Evolutionary conservation across 1,139 yeast genomes (phyloP).

Genomic region (Zygosaccharomyces sapae): DNA sequence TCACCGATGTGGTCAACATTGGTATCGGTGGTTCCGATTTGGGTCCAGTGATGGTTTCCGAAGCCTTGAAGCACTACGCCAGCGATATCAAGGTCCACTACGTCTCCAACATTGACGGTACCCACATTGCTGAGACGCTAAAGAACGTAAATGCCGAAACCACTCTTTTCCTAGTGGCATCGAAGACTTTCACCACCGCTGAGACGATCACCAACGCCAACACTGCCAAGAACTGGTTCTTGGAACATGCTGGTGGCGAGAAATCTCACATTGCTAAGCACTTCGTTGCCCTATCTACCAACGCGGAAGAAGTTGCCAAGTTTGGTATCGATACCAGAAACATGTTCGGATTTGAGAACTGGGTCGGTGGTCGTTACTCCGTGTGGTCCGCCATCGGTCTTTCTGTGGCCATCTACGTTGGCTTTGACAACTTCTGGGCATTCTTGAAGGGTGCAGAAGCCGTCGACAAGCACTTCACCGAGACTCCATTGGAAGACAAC

Average conservation of each 20-base stretch:
- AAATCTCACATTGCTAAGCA: slow-evolving; percentile 82
- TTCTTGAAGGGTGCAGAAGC: slow-evolving; percentile 98
- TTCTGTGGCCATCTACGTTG: slow-evolving; percentile 90
- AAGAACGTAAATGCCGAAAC: slow-evolving; percentile 80
- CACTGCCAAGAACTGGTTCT: slow-evolving; percentile 92
- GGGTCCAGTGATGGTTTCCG: slow-evolving; percentile 99
- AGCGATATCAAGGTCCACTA: slow-evolving; percentile 78
- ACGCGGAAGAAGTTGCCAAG: slow-evolving; percentile 82
- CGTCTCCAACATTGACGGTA: slow-evolving; percentile 97
- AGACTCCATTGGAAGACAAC: slow-evolving; percentile 82
- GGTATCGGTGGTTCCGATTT: slow-evolving; percentile 99
- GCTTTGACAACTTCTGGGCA: slow-evolving; percentile 85
- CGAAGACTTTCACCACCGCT: slow-evolving; percentile 98
- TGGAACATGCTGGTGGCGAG: slow-evolving; percentile 60
- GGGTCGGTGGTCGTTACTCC: slow-evolving; percentile 99
- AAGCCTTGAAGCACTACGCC: slow-evolving; percentile 88
- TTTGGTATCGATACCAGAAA: slow-evolving; percentile 96
- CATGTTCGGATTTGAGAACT: slow-evolving; percentile 96
- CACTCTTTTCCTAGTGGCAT: slow-evolving; percentile 88
- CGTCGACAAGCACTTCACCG: slow-evolving; percentile 81
- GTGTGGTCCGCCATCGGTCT: slow-evolving; percentile 99
- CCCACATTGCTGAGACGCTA: slow-evolving; percentile 89
- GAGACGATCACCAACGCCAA: slow-evolving; percentile 95
- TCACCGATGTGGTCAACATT: slow-evolving; percentile 91
- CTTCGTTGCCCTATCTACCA: slow-evolving; percentile 94